These are phyloP conservation scores for Chalciporus pseudorubinellus DNA, from an alignment of 768 basidiomycete genomes.

Conservation along the genomic window DNA sequence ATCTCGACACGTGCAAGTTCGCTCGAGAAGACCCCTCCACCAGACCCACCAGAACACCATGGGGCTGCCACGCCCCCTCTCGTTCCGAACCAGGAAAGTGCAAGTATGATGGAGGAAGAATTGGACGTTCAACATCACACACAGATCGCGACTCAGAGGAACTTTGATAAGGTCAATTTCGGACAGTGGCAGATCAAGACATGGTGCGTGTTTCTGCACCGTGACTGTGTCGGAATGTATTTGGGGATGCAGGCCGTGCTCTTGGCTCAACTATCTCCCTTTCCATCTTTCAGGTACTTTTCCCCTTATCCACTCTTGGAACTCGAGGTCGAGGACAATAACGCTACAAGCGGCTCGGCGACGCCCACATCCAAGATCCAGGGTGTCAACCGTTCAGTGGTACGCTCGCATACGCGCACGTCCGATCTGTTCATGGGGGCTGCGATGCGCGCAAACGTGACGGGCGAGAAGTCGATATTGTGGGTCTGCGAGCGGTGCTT, in stretches of 20 bases:
- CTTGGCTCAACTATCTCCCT: not conserved
- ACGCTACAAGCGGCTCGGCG: constrained; percentile 22
- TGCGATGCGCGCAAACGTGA: constrained; percentile 43
- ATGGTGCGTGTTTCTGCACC: constrained; percentile 65
- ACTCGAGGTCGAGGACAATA: constrained; percentile 55
- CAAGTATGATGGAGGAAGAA: constrained; percentile 61
- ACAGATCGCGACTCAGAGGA: constrained; percentile 66
- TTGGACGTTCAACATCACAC: constrained; percentile 67
- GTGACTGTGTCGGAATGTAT: no score
- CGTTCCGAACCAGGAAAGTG: no score
- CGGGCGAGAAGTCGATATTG: constrained; percentile 51
- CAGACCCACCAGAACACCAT: constrained; percentile 11
- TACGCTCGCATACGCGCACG: constrained; percentile 68
- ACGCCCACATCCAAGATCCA: constrained; percentile 41
- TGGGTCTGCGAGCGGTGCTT: constrained; percentile 95
- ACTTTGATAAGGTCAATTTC: constrained; percentile 85
- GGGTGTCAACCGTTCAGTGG: constrained; percentile 47
- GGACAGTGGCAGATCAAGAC: constrained; percentile 86
- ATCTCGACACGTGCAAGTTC: constrained; percentile 26
- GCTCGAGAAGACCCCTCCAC: constrained; percentile 5
- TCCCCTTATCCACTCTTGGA: constrained; percentile 87
- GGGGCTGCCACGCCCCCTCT: not conserved
- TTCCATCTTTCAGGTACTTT: constrained; percentile 64
- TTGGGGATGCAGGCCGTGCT: not conserved
- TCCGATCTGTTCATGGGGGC: constrained; percentile 71